Evolutionary conservation across 768 basidiomycete species (phyloP).

Genomic region (Chiua virens): DNA sequence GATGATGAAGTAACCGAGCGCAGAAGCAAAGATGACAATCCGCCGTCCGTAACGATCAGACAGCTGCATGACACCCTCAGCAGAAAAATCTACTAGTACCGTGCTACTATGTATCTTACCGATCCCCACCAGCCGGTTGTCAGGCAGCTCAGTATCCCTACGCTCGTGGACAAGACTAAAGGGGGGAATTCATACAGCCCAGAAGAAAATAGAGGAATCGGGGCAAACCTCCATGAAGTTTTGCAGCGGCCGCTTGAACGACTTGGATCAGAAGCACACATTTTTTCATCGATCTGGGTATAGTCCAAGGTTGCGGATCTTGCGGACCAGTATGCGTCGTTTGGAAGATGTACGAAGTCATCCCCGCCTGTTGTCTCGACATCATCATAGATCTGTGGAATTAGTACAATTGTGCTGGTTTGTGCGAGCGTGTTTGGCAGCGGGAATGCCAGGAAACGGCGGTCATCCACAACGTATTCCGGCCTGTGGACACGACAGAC

Average conservation of each 20-base stretch:
- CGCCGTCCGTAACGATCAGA: conserved; percentile 80
- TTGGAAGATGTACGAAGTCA: conserved; percentile 3
- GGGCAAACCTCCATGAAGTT: conserved; percentile 56
- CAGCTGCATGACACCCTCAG: conserved; percentile 39
- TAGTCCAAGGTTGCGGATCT: not conserved
- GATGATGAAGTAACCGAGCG: conserved; percentile 59
- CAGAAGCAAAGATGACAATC: conserved; percentile 57
- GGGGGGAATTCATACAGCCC: not conserved
- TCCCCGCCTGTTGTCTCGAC: not conserved
- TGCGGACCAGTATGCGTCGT: not conserved
- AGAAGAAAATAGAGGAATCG: not conserved
- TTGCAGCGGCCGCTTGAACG: conserved; percentile 71
- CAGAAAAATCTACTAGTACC: not conserved
- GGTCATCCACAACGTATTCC: conserved; percentile 36
- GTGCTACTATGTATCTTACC: conserved; percentile 41
- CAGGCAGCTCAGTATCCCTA: conserved; percentile 73
- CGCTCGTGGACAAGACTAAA: conserved; percentile 59
- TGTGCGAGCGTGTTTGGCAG: not conserved
- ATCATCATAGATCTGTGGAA: not conserved
- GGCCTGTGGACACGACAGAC: conserved; percentile 67
- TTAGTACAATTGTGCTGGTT: not conserved
- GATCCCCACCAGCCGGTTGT: conserved; percentile 88
- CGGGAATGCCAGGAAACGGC: not conserved
- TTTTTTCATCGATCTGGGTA: conserved; percentile 12
- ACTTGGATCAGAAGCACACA: conserved; percentile 69